Evolutionary conservation across 352 stramenopile genomes (phyloP).

Genomic region (Halophytophthora batemanensis): DNA sequence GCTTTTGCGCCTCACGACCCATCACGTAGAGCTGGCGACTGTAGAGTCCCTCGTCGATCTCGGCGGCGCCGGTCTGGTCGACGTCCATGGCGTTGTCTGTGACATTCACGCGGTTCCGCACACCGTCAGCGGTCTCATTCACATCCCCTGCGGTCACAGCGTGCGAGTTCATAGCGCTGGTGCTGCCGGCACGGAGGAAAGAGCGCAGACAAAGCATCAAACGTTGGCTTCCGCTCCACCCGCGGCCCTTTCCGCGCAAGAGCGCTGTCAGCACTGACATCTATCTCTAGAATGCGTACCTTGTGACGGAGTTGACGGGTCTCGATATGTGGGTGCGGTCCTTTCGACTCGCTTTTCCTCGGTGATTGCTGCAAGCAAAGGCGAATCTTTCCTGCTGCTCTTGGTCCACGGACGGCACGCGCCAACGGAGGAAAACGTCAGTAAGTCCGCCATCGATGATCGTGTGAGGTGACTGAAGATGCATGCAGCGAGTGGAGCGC

Average conservation of each 20-base stretch:
- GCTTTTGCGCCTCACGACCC: constrained; percentile 97
- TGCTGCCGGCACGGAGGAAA: constrained; percentile 7
- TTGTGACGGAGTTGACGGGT: no score
- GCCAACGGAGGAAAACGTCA: no score
- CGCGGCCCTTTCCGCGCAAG: no score
- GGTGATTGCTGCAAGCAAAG: neutral
- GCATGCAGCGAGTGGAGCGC: no score
- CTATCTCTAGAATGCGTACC: no score
- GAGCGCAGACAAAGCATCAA: constrained; percentile 6
- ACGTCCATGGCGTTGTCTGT: constrained; percentile 69
- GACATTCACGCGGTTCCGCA: constrained; percentile 69
- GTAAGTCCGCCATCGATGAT: no score
- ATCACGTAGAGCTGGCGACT: constrained; percentile 99
- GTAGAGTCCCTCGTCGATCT: constrained; percentile 86
- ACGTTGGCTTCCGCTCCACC: constrained; percentile 3
- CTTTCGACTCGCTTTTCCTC: neutral
- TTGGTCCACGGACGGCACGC: neutral
- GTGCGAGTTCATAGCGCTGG: constrained; percentile 52
- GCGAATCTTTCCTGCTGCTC: constrained; percentile 6
- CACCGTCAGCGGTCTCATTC: constrained; percentile 67
- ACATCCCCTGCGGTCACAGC: constrained; percentile 65
- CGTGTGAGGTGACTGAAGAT: no score
- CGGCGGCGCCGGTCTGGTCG: constrained; percentile 36
- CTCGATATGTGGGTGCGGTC: neutral
- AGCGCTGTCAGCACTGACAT: no score